These are phyloP conservation scores for Naganishia kalamii DNA, from an alignment of 768 basidiomycete species.

Conservation along the genomic window DNA sequence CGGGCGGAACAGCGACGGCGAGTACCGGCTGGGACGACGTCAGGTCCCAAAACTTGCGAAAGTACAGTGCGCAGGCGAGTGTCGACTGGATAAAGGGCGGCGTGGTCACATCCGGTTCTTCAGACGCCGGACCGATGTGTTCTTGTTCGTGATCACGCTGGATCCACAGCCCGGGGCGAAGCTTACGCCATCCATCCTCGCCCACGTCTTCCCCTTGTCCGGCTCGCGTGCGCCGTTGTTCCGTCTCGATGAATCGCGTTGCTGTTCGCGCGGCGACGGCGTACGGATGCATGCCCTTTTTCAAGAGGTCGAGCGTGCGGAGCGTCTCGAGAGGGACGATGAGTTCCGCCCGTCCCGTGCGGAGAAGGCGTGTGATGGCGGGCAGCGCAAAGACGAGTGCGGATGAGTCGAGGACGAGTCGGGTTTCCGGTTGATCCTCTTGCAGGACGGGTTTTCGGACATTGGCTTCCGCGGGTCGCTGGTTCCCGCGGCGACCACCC, in stretches of 20 bases:
- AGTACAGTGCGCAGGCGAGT: background rate
- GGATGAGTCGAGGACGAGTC: conserved; percentile 38
- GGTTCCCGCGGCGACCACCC: background rate
- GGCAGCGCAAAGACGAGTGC: conserved; percentile 39
- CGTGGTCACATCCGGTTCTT: background rate
- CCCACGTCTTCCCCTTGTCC: background rate
- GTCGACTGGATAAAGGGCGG: background rate
- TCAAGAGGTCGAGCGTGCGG: conserved; percentile 83
- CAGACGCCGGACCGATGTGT: background rate
- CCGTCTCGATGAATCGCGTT: conserved; percentile 70
- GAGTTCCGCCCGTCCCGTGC: conserved; percentile 67
- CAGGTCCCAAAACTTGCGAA: conserved; percentile 8
- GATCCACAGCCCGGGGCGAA: conserved; percentile 3
- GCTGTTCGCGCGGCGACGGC: conserved; percentile 79
- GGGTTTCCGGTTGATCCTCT: background rate
- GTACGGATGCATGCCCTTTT: conserved; percentile 74
- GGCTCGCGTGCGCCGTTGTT: conserved; percentile 20
- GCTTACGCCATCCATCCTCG: conserved; percentile 1
- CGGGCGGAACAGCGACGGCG: background rate
- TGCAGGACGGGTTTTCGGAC: background rate
- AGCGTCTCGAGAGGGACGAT: conserved; percentile 84
- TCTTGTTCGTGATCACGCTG: background rate
- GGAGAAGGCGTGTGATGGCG: conserved; percentile 71
- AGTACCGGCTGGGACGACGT: background rate
- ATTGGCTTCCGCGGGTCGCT: background rate